phyloP scores from a whole-genome alignment of 805 yeast species.

The Lipomyces spencermartinsiae region DNA sequence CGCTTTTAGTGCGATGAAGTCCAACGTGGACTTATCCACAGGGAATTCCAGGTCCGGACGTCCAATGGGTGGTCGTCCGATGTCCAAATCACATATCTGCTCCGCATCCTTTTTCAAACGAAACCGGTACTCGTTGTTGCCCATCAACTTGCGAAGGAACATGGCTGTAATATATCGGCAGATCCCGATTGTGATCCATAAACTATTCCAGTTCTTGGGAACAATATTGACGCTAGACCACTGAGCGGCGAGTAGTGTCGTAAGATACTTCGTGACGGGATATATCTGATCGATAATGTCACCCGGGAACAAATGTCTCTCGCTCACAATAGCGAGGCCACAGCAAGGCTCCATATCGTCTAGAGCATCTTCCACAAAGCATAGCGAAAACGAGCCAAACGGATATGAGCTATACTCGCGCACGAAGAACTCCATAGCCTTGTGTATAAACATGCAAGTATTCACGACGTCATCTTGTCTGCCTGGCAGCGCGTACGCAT shows the following conservation, averaged over 20 bases:
- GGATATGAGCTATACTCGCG: constrained; percentile 94
- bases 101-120: constrained; percentile 70
- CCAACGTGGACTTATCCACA: constrained; percentile 63
- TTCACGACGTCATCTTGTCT: constrained; percentile 63
- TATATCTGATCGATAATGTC: constrained; percentile 80
- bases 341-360: constrained; percentile 67
- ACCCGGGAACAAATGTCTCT: constrained; percentile 71
- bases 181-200: constrained; percentile 90
- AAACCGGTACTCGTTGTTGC: constrained; percentile 80
- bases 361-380: constrained; percentile 68
- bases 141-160: constrained; percentile 74
- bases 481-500: constrained; percentile 69
- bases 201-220: constrained; percentile 76
- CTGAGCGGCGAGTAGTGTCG: constrained; percentile 79
- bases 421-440: constrained; percentile 81
- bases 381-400: constrained; percentile 77
- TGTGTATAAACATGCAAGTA: constrained; percentile 75
- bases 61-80: constrained; percentile 83
- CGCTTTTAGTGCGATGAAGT: constrained; percentile 76
- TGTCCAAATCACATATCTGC: constrained; percentile 71
- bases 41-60: constrained; percentile 71
- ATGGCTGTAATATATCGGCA: constrained; percentile 81
- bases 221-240: constrained; percentile 94
- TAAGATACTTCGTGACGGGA: constrained; percentile 66
- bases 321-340: constrained; percentile 69